These are phyloP conservation scores for Boletus coccyginus DNA, from an alignment of 768 basidiomycete species.

Conservation along the genomic window DNA sequence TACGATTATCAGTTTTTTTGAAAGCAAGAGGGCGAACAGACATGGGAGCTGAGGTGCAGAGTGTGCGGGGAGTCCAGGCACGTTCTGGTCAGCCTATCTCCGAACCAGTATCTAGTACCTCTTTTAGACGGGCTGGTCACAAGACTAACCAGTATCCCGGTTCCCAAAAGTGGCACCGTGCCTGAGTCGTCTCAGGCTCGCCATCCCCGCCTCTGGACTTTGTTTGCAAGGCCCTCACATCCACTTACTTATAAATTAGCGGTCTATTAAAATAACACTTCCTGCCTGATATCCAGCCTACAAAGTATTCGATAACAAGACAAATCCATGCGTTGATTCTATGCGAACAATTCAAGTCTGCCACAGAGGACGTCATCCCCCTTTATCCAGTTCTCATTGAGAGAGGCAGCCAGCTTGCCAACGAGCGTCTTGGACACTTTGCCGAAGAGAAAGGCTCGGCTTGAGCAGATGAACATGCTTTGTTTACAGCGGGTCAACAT, in stretches of 20 bases:
- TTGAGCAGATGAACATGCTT: conserved; percentile 73
- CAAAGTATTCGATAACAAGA: not conserved
- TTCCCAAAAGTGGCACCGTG: not conserved
- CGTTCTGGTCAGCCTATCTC: not conserved
- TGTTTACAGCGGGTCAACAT: conserved; percentile 77
- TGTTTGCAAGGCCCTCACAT: not conserved
- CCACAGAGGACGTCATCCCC: conserved; percentile 5
- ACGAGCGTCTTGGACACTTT: conserved; percentile 21
- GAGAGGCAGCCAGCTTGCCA: conserved; percentile 20
- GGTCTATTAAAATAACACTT: not conserved
- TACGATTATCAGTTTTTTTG: no score
- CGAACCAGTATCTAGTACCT: not conserved
- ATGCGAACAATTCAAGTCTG: not conserved
- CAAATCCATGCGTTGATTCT: not conserved
- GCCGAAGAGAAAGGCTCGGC: conserved; percentile 27
- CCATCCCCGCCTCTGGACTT: not conserved
- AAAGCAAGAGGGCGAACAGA: conserved; percentile 1
- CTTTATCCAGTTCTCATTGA: conserved; percentile 17
- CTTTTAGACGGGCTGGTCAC: no score
- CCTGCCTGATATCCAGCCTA: not conserved
- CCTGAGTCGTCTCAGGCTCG: no score
- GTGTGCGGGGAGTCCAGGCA: not conserved
- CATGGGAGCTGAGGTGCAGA: not conserved
- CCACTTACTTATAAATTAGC: no score
- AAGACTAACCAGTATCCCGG: no score